These are phyloP conservation scores for Penicillium hordei DNA, from an alignment of 2,329 filamentous ascomycete genomes.

Conservation along the genomic window DNA sequence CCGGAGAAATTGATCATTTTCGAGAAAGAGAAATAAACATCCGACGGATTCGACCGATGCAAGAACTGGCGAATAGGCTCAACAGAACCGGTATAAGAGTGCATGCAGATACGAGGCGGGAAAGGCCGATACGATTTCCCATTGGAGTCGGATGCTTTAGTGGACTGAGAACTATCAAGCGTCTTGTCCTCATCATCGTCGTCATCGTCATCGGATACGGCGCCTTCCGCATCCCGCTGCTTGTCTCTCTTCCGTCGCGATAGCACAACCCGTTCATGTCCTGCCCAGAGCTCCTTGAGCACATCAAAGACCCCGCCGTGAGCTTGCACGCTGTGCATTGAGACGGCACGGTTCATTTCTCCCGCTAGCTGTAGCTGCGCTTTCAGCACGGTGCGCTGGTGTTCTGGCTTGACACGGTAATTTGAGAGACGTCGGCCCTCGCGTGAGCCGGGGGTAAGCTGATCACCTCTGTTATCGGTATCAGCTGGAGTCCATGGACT, in stretches of 20 bases:
- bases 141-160: background rate
- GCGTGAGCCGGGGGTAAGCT: conserved; percentile 59
- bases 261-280: conserved; percentile 52
- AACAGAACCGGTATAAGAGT: conserved; percentile 81
- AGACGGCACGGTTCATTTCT: conserved; percentile 57
- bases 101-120: conserved; percentile 85
- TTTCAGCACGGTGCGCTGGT: conserved; percentile 59
- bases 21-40: conserved; percentile 88
- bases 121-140: conserved; percentile 57
- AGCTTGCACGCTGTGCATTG: conserved; percentile 63
- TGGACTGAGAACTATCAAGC: background rate
- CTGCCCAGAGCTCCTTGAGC: conserved; percentile 58
- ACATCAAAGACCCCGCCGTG: conserved; percentile 60
- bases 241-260: conserved; percentile 51
- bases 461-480: conserved; percentile 32
- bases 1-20: conserved; percentile 73
- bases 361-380: conserved; percentile 60
- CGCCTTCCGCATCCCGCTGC: conserved; percentile 33
- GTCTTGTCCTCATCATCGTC: conserved; percentile 5
- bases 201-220: conserved; percentile 26
- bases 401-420: conserved; percentile 56
- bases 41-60: conserved; percentile 67
- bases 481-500: conserved; percentile 47
- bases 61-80: conserved; percentile 78
- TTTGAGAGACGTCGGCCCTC: conserved; percentile 60